Percentiles rank a stretch among this genome's conserved stretches.
phyloP scores from a whole-genome alignment of 2,329 filamentous ascomycete species.

The Gremmenia infestans region DNA sequence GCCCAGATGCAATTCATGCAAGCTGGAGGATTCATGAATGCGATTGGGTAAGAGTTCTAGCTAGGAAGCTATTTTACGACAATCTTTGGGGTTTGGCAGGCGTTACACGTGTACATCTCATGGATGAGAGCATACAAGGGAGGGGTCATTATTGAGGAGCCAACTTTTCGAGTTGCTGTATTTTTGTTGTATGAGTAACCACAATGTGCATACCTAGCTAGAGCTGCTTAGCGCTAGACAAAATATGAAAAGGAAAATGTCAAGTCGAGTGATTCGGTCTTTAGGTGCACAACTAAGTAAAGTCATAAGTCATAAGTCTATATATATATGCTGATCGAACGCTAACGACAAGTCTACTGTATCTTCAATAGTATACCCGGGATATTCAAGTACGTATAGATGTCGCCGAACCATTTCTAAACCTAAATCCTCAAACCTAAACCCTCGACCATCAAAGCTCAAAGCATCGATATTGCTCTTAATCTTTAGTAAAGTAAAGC shows the following conservation, averaged over 20 bases:
- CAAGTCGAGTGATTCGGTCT: too few species aligned
- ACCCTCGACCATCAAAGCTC: neutral
- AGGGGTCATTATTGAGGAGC: neutral
- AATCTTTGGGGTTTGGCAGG: neutral
- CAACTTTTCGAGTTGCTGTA: too few species aligned
- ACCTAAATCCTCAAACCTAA: neutral
- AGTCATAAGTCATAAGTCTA: too few species aligned
- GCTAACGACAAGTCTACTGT: too few species aligned
- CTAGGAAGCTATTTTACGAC: neutral
- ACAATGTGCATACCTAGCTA: too few species aligned
- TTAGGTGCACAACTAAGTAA: too few species aligned
- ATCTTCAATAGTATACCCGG: too few species aligned
- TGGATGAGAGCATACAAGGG: neutral
- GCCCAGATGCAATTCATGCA: constrained; percentile 70
- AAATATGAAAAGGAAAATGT: too few species aligned
- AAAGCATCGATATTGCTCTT: neutral
- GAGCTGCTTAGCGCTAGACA: too few species aligned
- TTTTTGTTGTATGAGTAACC: too few species aligned
- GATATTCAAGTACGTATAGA: too few species aligned
- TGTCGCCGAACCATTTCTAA: neutral
- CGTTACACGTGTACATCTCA: neutral
- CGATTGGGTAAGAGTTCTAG: neutral
- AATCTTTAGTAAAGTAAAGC: constrained; percentile 51
- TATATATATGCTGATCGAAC: too few species aligned
- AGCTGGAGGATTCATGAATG: constrained; percentile 49